A percentile compares a stretch with the other conserved stretches of the same genome.
Conservation (phyloP, 2,329 filamentous ascomycete species). For the Fusarium palustre region DNA sequence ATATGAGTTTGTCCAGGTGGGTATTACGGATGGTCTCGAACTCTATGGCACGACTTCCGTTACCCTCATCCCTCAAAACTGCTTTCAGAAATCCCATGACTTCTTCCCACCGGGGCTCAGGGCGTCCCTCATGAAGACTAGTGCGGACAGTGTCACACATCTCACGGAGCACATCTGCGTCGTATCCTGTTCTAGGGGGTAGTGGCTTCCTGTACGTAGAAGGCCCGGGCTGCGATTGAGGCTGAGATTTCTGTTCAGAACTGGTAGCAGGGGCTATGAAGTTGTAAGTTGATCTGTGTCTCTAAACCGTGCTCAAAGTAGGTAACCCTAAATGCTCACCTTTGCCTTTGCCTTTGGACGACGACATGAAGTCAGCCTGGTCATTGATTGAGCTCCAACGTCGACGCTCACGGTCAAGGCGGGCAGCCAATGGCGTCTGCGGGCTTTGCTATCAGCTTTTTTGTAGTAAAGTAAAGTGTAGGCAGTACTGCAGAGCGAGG, state of each 20-base stretch:
- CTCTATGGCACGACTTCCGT: conserved; percentile 50
- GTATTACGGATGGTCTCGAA: conserved; percentile 55
- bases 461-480: conserved; percentile 1
- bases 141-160: conserved; percentile 58
- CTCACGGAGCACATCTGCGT: conserved; percentile 46
- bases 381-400: conserved; percentile 29
- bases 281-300: conserved; percentile 27
- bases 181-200: conserved; percentile 19
- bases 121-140: conserved; percentile 50
- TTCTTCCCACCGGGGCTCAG: conserved; percentile 52
- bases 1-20: conserved; percentile 59
- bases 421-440: conserved; percentile 35
- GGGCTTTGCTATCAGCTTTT: conserved; percentile 17
- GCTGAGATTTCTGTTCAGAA: conserved; percentile 5
- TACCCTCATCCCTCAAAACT: conserved; percentile 54
- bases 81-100: conserved; percentile 56
- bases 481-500: background rate
- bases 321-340: conserved; percentile 26
- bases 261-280: conserved; percentile 29
- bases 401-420: conserved; percentile 16
- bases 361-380: conserved; percentile 31
- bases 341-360: conserved; percentile 16
- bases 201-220: background rate
- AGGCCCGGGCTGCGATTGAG: conserved; percentile 2
- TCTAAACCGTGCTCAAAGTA: background rate